phyloP scores from a whole-genome alignment of 805 yeast species.

The Komagataella phaffii region DNA sequence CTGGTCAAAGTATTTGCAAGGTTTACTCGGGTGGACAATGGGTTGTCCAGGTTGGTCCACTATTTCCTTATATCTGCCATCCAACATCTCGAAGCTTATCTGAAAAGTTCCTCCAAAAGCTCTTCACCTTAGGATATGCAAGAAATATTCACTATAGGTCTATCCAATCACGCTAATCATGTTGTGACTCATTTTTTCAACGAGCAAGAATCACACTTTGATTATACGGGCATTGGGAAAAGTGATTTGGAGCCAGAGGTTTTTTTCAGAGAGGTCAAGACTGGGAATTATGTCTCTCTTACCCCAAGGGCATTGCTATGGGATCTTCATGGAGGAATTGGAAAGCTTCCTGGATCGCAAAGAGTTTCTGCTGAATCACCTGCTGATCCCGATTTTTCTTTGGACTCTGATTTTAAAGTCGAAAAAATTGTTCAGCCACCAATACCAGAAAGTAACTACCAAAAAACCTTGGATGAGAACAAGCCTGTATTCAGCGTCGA shows the following conservation, averaged over 20 bases:
- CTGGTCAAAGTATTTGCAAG: too few species aligned
- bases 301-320: constrained; percentile 76
- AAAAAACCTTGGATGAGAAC: constrained; percentile 40
- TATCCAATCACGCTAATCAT: constrained; percentile 65
- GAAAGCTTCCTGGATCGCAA: constrained; percentile 46
- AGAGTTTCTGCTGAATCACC: constrained; percentile 19
- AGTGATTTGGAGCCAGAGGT: constrained; percentile 28
- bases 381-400: constrained; percentile 5
- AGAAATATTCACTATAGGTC: constrained; percentile 61
- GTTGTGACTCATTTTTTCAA: constrained; percentile 74
- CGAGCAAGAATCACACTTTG: constrained; percentile 56
- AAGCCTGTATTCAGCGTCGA: constrained; percentile 20
- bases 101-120: neutral
- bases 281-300: constrained; percentile 39
- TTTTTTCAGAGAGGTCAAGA: constrained; percentile 27
- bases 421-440: constrained; percentile 16
- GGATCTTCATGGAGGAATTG: constrained; percentile 71
- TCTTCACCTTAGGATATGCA: constrained; percentile 28
- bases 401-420: constrained; percentile 7
- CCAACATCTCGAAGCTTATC: neutral
- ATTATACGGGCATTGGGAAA: constrained; percentile 22
- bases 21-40: too few species aligned
- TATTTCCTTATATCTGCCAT: neutral
- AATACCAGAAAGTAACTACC: constrained; percentile 44
- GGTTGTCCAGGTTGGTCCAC: too few species aligned